Percentiles rank a stretch among this genome's conserved stretches.
Conservation (phyloP, 2,329 filamentous ascomycete genomes). For the Paracorniculantispora psalliotae region DNA sequence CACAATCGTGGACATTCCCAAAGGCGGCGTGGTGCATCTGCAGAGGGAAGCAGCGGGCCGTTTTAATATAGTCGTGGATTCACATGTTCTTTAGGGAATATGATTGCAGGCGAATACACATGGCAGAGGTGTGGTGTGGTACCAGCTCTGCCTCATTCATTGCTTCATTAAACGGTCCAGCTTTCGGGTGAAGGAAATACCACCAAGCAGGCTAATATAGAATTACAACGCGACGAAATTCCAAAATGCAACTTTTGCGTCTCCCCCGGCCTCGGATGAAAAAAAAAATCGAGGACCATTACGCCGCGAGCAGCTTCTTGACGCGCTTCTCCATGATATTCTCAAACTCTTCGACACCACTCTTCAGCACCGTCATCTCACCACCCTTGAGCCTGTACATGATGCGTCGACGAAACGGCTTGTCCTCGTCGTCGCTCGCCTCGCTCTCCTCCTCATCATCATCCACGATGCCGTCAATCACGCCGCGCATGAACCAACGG, state of each 20-base stretch:
- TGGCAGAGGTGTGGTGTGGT: not conserved
- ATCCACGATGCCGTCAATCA: constrained; percentile 57
- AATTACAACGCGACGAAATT: not conserved
- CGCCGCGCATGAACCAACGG: constrained; percentile 71
- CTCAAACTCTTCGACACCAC: constrained; percentile 63
- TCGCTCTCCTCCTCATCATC: constrained; percentile 36
- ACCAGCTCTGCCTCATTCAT: not conserved
- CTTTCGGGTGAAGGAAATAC: not conserved
- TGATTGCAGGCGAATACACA: not conserved
- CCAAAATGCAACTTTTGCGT: not conserved
- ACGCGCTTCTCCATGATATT: constrained; percentile 56
- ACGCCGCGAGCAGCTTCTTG: constrained; percentile 32
- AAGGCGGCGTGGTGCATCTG: constrained; percentile 67
- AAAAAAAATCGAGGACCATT: too few species aligned
- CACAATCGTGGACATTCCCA: constrained; percentile 70
- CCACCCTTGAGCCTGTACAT: constrained; percentile 59
- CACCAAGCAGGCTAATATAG: not conserved
- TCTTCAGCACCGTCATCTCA: constrained; percentile 48
- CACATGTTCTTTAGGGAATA: constrained; percentile 8
- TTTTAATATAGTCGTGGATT: constrained; percentile 41
- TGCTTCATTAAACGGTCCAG: not conserved
- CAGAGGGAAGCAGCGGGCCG: constrained; percentile 36
- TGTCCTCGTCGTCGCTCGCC: constrained; percentile 35
- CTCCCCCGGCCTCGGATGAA: not conserved
- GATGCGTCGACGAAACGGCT: constrained; percentile 41